Conservation (phyloP, 352 stramenopile species). For the Phytophthora foliorum region DNA sequence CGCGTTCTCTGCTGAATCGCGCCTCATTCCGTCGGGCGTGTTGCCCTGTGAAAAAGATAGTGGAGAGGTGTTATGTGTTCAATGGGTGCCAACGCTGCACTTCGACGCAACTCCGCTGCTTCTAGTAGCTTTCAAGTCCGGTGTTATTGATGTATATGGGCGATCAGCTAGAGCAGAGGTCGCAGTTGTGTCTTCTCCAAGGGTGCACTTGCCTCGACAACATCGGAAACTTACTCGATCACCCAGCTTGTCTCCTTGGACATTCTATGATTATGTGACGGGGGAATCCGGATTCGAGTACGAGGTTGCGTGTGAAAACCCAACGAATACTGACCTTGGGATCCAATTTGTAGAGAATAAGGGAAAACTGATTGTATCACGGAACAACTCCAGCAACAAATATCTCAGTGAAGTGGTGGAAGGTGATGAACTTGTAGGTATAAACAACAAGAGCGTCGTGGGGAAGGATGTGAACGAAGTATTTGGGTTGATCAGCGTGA, state of each 20-base stretch:
- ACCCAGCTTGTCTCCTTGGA: slow-evolving; percentile 73
- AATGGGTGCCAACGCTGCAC: slow-evolving; percentile 84
- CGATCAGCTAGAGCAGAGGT: slow-evolving; percentile 56
- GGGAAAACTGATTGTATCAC: slow-evolving; percentile 51
- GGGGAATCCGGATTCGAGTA: slow-evolving; percentile 77
- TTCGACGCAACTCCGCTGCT: slow-evolving; percentile 85
- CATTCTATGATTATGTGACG: slow-evolving; percentile 74
- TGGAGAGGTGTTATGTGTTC: slow-evolving; percentile 74
- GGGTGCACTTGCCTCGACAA: slow-evolving; percentile 20
- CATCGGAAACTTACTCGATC: slow-evolving; percentile 43
- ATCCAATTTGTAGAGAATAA: slow-evolving; percentile 55
- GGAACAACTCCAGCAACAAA: slow-evolving; percentile 35
- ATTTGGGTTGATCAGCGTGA: slow-evolving; percentile 37
- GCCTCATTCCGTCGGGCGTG: slow-evolving; percentile 82
- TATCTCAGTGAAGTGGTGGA: slow-evolving; percentile 38
- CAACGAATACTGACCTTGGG: slow-evolving; percentile 39
- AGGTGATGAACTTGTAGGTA: slow-evolving; percentile 70
- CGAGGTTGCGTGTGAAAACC: slow-evolving; percentile 66
- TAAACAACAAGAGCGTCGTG: slow-evolving; percentile 67
- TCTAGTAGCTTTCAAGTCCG: slow-evolving; percentile 68
- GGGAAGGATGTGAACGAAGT: slow-evolving; percentile 51
- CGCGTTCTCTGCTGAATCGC: slow-evolving; percentile 81
- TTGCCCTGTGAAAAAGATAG: slow-evolving; percentile 55
- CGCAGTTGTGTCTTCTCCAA: slow-evolving; percentile 70
- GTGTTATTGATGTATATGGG: slow-evolving; percentile 73